phyloP scores from a whole-genome alignment of 2,329 filamentous ascomycete genomes.

The Ceratocystis cacaofunesta region DNA sequence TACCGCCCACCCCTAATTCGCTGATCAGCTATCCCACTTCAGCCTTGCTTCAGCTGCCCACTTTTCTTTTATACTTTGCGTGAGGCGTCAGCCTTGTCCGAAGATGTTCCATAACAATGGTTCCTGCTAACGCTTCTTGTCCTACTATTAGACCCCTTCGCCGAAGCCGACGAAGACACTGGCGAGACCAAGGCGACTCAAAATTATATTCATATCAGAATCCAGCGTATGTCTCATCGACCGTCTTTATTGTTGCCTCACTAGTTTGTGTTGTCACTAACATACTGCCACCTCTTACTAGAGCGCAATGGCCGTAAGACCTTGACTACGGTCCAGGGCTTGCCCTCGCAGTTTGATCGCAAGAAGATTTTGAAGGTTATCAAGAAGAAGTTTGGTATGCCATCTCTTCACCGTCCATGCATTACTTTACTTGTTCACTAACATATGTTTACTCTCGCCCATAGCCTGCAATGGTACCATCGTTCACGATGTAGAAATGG shows the following conservation, averaged over 20 bases:
- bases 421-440: background rate
- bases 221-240: conserved; percentile 63
- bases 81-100: background rate
- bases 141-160: conserved; percentile 76
- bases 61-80: background rate
- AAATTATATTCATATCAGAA: conserved; percentile 99
- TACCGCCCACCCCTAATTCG: conserved; percentile 7
- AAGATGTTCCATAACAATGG: background rate
- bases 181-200: conserved; percentile 89
- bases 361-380: conserved; percentile 99
- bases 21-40: background rate
- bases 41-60: background rate
- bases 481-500: conserved; percentile 89
- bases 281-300: conserved; percentile 25
- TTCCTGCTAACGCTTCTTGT: conserved; percentile 21
- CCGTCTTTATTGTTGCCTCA: conserved; percentile 13
- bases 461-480: conserved; percentile 99
- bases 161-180: conserved; percentile 99
- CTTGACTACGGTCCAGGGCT: conserved; percentile 97
- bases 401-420: conserved; percentile 20
- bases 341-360: conserved; percentile 97
- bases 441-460: conserved; percentile 1
- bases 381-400: conserved; percentile 94
- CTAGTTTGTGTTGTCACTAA: background rate
- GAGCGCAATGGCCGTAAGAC: conserved; percentile 99